Evolutionary conservation across 352 stramenopile genomes (phyloP), one percentile per base, ranked within the genome.

Genomic region (Globisporangium heterothallicum): DNA sequence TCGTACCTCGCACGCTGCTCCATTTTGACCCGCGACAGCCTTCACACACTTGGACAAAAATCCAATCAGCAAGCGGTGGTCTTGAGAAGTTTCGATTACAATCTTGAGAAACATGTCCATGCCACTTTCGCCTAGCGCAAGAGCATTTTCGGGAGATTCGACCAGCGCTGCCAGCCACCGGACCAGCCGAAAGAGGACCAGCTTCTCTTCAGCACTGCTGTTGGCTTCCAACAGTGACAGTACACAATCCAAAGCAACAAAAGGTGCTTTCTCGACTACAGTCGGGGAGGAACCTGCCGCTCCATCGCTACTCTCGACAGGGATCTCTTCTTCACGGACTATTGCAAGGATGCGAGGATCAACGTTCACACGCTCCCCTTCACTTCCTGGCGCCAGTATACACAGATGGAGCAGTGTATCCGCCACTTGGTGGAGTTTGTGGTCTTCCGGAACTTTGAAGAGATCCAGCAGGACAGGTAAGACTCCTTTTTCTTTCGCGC

Each of bases 361-460:
- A 10, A 70, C 26, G 7, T 14, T 7, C 25, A 21, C 0, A 8
- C 22, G 19, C 3, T 36, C 40, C 4, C 16, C 1, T 4, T 13
- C 41, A 19, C 19, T 18, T 24, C 14, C n/a, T 25, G 42, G 30
- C 6, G 48, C 8, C 27, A 18, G 16, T 4, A 36, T 27, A 24
- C 73, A 83, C 3, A 86, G 30, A 42, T 88, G 74, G 4, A 88
- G 58, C 9, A 88, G 43, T 26, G 84, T 88, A 38, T 88, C 78
- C 1, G 63, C 61, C 0, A 75, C 67, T 63, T 88, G 78, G 38
- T 79, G 58, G 4, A 86, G 61, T 2, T 56, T 40, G 3, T 50
- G n/a, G 4, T 68, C 54, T 0, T 62, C 32, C 5, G 63, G 51
- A 7, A 86, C 35, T 6, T 65, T 69, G 45, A 76, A 74, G 14